Evolutionary conservation across 495 filamentous ascomycete genomes (phyloP).

Genomic region (Xylaria grammica): DNA sequence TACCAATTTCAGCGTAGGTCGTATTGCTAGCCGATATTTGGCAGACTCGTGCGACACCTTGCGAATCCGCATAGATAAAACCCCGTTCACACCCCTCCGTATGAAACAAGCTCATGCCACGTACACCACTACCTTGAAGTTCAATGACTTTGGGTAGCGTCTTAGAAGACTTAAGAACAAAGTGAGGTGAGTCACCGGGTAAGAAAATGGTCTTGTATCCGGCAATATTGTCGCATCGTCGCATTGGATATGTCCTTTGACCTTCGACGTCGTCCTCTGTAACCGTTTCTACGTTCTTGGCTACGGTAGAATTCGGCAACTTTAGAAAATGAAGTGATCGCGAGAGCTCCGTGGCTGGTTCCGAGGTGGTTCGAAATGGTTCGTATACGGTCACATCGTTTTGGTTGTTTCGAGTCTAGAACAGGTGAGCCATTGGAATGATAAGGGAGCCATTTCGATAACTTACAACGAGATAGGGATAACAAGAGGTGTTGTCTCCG

Average conservation of each 20-base stretch:
- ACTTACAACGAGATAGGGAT: constrained; percentile 81
- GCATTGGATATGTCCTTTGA: constrained; percentile 58
- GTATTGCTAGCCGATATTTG: constrained; percentile 65
- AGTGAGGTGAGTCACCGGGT: constrained; percentile 75
- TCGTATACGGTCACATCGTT: constrained; percentile 90
- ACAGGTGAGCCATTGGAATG: background rate
- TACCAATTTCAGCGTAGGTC: constrained; percentile 70
- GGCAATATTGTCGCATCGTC: constrained; percentile 66
- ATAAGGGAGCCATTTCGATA: background rate
- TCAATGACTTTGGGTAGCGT: constrained; percentile 75
- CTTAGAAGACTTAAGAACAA: constrained; percentile 78
- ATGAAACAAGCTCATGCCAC: constrained; percentile 73
- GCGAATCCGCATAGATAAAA: constrained; percentile 76
- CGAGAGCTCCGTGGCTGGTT: constrained; percentile 36
- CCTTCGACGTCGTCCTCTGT: constrained; percentile 45
- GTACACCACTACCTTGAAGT: constrained; percentile 66
- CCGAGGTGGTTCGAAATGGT: constrained; percentile 62
- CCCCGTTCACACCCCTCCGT: constrained; percentile 75
- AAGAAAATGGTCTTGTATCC: constrained; percentile 82
- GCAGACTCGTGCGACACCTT: constrained; percentile 68
- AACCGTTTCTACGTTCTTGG: constrained; percentile 53
- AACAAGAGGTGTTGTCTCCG: constrained; percentile 70
- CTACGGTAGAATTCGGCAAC: constrained; percentile 65
- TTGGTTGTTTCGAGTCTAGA: constrained; percentile 73
- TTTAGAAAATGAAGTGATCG: constrained; percentile 74